A percentile compares a stretch with the other conserved stretches of the same genome.
Conservation (phyloP, 2,329 filamentous ascomycete genomes). For the Amylocarpus encephaloides region DNA sequence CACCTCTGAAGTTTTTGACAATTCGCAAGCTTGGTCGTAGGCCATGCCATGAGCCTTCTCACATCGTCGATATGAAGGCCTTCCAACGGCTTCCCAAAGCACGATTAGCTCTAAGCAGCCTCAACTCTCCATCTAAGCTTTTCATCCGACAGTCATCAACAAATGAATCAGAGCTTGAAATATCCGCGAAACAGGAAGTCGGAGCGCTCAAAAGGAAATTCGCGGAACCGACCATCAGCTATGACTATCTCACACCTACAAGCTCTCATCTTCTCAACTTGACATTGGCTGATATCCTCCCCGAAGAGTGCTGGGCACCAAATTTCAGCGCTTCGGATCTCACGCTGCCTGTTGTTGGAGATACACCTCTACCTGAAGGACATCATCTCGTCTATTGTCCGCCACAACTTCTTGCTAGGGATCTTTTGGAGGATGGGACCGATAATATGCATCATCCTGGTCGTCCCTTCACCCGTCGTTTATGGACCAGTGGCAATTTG, state of each 20-base stretch:
- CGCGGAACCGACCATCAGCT: conserved; percentile 14
- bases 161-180: not conserved
- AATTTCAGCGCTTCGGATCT: conserved; percentile 18
- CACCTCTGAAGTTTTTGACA: no score
- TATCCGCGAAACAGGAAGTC: not conserved
- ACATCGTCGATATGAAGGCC: not conserved
- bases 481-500: conserved; percentile 84
- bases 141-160: not conserved
- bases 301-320: conserved; percentile 27
- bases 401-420: conserved; percentile 52
- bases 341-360: conserved; percentile 1
- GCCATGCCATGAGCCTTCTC: no score
- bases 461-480: conserved; percentile 61
- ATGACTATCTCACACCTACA: conserved; percentile 53
- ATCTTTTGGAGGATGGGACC: conserved; percentile 75
- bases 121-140: not conserved
- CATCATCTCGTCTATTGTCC: conserved; percentile 90
- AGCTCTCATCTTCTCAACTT: conserved; percentile 59
- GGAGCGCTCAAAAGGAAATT: not conserved
- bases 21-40: no score
- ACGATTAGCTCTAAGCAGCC: not conserved
- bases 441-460: conserved; percentile 75
- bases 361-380: conserved; percentile 45
- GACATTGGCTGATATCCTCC: conserved; percentile 52
- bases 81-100: not conserved